Percentiles rank a stretch among this genome's conserved stretches.
Conservation (phyloP, 1,284 basidiomycete genomes). For the Ustilago shanxiensis region DNA sequence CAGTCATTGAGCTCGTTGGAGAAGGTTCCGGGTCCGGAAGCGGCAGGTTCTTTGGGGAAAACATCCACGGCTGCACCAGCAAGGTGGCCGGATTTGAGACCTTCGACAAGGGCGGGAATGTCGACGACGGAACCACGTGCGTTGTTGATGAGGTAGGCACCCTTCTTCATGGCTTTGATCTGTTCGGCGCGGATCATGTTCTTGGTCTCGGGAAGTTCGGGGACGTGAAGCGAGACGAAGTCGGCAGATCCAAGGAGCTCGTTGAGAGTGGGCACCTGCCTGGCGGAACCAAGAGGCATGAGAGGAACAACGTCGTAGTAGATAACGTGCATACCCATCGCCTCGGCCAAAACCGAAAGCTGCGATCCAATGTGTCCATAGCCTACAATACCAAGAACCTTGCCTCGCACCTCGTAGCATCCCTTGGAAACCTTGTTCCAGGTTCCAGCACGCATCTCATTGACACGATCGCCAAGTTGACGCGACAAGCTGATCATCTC, state of each 20-base stretch:
- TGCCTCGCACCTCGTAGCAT: slow-evolving; percentile 98
- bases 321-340: slow-evolving; percentile 94
- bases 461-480: slow-evolving; percentile 89
- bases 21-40: slow-evolving; percentile 86
- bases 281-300: slow-evolving; percentile 96
- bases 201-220: slow-evolving; percentile 94
- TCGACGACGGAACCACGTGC: slow-evolving; percentile 95
- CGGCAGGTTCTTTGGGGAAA: slow-evolving; percentile 89
- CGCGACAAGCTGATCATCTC: slow-evolving; percentile 95
- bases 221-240: slow-evolving; percentile 96
- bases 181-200: slow-evolving; percentile 88
- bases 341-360: slow-evolving; percentile 94
- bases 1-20: slow-evolving; percentile 63
- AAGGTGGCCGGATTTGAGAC: slow-evolving; percentile 85
- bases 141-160: slow-evolving; percentile 97
- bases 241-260: slow-evolving; percentile 84
- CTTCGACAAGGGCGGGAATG: slow-evolving; percentile 87
- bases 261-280: slow-evolving; percentile 86
- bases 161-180: slow-evolving; percentile 92
- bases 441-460: slow-evolving; percentile 86
- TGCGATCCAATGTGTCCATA: slow-evolving; percentile 99
- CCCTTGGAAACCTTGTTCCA: slow-evolving; percentile 99
- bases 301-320: slow-evolving; percentile 97
- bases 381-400: slow-evolving; percentile 96
- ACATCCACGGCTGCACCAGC: slow-evolving; percentile 96